A percentile compares a stretch with the other conserved stretches of the same genome.
phyloP scores from a whole-genome alignment of 2,329 filamentous ascomycete species.

The Nemania sp. region DNA sequence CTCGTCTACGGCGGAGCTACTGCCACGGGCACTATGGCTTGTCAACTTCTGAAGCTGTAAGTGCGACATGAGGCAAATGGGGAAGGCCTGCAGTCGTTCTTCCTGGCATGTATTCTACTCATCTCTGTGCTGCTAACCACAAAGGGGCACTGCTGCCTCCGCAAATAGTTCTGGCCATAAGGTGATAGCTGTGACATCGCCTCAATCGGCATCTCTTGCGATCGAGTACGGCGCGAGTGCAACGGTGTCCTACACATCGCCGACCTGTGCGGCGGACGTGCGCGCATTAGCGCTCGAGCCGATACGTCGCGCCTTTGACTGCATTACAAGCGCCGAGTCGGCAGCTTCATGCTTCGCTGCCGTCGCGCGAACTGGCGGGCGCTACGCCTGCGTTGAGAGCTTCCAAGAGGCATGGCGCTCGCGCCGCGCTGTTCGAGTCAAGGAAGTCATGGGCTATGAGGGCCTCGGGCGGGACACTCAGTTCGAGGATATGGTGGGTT shows the following conservation, averaged over 20 bases:
- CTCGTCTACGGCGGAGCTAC: slow-evolving; percentile 1
- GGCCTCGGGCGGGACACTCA: too few relatives aligned
- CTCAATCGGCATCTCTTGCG: neutral
- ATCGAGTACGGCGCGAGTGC: neutral
- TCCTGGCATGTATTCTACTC: too few relatives aligned
- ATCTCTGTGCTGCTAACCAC: too few relatives aligned
- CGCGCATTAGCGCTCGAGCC: neutral
- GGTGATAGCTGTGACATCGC: neutral
- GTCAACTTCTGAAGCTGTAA: slow-evolving; percentile 7
- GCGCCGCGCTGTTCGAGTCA: slow-evolving; percentile 39
- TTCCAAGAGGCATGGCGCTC: slow-evolving; percentile 42
- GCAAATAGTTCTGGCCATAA: neutral
- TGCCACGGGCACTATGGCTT: slow-evolving; percentile 1
- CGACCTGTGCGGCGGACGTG: neutral
- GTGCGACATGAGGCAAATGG: too few relatives aligned
- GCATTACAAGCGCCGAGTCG: slow-evolving; percentile 50
- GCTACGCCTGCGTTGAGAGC: slow-evolving; percentile 51
- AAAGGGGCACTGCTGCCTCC: too few relatives aligned
- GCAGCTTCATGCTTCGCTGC: slow-evolving; percentile 45
- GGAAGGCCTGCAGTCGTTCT: neutral
- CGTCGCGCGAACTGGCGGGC: slow-evolving; percentile 47
- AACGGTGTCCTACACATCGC: neutral
- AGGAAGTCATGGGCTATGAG: neutral
- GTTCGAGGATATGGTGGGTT: too few relatives aligned
- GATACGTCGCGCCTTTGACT: slow-evolving; percentile 48